These are phyloP conservation scores for Paramecium octaurelia DNA, from an alignment of 73 alveolate species.

Conservation along the genomic window DNA sequence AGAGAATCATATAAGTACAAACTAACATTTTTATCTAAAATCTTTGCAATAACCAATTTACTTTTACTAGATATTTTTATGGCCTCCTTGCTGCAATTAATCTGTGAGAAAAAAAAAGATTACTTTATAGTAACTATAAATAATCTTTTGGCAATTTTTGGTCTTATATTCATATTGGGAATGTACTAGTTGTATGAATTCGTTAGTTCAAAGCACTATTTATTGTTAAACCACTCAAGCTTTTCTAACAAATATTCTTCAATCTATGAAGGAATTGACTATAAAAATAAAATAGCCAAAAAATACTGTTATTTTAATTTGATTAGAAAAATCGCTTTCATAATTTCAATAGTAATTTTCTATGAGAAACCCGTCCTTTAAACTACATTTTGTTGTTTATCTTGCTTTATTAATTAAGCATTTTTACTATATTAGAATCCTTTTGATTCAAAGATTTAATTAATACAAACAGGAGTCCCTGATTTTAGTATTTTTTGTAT, in stretches of 20 bases:
- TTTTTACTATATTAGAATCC: not conserved
- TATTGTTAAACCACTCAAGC: not conserved
- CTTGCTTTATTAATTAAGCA: not conserved
- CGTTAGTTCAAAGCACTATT: not conserved
- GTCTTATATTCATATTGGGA: not conserved
- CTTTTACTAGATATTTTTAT: not conserved
- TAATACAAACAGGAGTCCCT: not conserved
- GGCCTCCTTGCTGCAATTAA: not conserved
- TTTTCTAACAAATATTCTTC: not conserved
- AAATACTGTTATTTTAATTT: not conserved
- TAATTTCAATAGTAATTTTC: not conserved
- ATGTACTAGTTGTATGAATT: not conserved
- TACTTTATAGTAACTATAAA: not conserved
- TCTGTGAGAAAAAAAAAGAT: not conserved
- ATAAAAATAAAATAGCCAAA: not conserved
- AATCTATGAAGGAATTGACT: not conserved
- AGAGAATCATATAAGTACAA: not conserved
- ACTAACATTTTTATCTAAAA: not conserved
- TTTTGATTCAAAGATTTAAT: not conserved
- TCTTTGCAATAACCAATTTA: not conserved
- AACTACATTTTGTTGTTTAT: not conserved
- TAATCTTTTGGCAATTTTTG: not conserved
- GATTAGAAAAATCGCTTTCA: not conserved
- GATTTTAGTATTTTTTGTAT: constrained; percentile 7
- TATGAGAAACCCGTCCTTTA: not conserved